Conservation (phyloP, 2,329 filamentous ascomycete species). For the Scleromitrula shiraiana region DNA sequence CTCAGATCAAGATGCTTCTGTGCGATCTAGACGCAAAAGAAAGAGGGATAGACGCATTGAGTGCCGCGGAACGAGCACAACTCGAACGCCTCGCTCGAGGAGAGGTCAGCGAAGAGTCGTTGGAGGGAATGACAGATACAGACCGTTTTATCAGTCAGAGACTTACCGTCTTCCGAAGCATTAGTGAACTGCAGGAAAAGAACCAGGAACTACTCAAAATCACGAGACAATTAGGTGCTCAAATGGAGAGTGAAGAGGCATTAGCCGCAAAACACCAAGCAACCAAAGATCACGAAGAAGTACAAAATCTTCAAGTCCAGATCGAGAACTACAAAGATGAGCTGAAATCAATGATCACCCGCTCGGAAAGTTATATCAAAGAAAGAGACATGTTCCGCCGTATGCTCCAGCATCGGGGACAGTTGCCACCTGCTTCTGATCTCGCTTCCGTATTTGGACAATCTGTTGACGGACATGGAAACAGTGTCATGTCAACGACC, state of each 20-base stretch:
- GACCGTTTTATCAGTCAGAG: constrained; percentile 84
- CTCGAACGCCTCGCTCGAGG: constrained; percentile 72
- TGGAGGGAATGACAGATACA: constrained; percentile 73
- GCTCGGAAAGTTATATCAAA: constrained; percentile 87
- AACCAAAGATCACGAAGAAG: constrained; percentile 58
- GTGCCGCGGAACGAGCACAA: constrained; percentile 62
- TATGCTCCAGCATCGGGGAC: constrained; percentile 72
- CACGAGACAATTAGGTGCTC: constrained; percentile 74
- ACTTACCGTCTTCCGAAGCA: constrained; percentile 81
- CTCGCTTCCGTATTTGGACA: constrained; percentile 63
- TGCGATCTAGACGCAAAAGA: constrained; percentile 80
- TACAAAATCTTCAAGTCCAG: constrained; percentile 65
- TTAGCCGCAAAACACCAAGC: constrained; percentile 56
- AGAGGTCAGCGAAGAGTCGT: constrained; percentile 60
- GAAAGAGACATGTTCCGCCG: constrained; percentile 97
- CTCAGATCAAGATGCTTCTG: constrained; percentile 83
- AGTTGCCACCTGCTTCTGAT: constrained; percentile 50
- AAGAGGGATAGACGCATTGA: constrained; percentile 65
- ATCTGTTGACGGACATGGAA: constrained; percentile 51
- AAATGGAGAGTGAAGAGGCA: constrained; percentile 88
- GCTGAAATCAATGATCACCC: constrained; percentile 69
- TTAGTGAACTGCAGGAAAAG: constrained; percentile 77
- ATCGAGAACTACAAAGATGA: constrained; percentile 78
- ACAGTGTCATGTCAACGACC: constrained; percentile 49
- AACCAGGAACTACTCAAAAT: constrained; percentile 79